Conservation (phyloP, 768 basidiomycete species). For the Cantharellus anzutake region DNA sequence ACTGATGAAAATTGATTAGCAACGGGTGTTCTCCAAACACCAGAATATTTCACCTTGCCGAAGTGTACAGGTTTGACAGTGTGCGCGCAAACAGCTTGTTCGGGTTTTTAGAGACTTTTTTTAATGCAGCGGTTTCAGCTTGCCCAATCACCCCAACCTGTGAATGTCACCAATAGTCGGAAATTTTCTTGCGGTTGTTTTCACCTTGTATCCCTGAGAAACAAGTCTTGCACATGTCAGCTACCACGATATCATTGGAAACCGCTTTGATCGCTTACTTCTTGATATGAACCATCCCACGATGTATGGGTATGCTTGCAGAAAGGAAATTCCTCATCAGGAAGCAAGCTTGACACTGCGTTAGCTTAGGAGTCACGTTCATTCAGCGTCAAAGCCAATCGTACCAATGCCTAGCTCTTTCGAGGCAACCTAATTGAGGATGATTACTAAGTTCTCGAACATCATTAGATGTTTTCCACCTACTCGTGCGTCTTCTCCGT, state of each 20-base stretch:
- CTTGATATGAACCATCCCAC: slow-evolving; percentile 21
- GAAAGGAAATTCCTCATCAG: slow-evolving; percentile 51
- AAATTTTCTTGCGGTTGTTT: not conserved
- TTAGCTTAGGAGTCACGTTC: not conserved
- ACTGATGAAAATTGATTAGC: slow-evolving; percentile 22
- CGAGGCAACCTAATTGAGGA: slow-evolving; percentile 36
- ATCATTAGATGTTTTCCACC: not conserved
- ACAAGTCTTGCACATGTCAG: slow-evolving; percentile 31
- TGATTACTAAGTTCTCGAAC: not conserved
- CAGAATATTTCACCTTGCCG: slow-evolving; percentile 47
- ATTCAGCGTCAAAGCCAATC: not conserved
- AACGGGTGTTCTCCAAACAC: slow-evolving; percentile 1
- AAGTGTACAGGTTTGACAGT: slow-evolving; percentile 65
- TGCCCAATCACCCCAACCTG: slow-evolving; percentile 53
- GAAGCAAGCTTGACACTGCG: slow-evolving; percentile 28
- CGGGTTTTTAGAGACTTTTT: slow-evolving; percentile 60
- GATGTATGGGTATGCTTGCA: slow-evolving; percentile 53
- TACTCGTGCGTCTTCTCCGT: slow-evolving; percentile 67
- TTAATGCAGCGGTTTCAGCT: slow-evolving; percentile 73
- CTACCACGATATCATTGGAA: slow-evolving; percentile 8
- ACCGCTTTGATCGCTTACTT: slow-evolving; percentile 8
- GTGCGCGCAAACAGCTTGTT: slow-evolving; percentile 55
- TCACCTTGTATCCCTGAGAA: slow-evolving; percentile 57
- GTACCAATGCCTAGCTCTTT: slow-evolving; percentile 49
- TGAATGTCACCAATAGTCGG: not conserved